Percentiles rank a stretch among this genome's conserved stretches.
Conservation (phyloP, 306 rosid genomes). For the Argentina anserina region DNA sequence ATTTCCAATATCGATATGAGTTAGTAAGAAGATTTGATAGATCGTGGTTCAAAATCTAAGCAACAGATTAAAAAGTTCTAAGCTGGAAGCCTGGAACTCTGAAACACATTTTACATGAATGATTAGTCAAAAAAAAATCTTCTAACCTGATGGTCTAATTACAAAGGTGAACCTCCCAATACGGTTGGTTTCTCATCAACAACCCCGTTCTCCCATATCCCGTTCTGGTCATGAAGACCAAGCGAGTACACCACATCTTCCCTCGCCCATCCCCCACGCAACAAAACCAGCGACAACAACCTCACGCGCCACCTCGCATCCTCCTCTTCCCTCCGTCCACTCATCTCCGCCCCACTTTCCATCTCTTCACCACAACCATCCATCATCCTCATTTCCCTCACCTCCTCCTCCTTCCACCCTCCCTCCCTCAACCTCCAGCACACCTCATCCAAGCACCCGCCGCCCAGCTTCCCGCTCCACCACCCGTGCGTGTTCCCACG, state of each 20-base stretch:
- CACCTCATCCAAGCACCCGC: conserved; percentile 50
- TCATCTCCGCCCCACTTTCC: neutral
- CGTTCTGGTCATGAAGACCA: conserved; percentile 26
- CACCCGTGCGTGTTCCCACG: conserved; percentile 22
- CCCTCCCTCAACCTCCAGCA: conserved; percentile 59
- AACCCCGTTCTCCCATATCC: neutral
- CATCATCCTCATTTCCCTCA: conserved; percentile 71
- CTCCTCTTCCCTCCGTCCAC: conserved; percentile 10
- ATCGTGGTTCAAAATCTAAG: no score
- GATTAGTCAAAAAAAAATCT: neutral
- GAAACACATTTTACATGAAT: neutral
- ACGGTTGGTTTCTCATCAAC: neutral
- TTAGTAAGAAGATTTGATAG: no score
- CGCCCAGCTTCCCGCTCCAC: conserved; percentile 37
- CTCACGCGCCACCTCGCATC: conserved; percentile 40
- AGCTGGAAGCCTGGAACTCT: no score
- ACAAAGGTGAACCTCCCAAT: neutral
- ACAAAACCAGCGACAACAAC: conserved; percentile 33
- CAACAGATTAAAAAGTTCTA: no score
- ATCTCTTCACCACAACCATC: conserved; percentile 28
- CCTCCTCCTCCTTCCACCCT: conserved; percentile 87
- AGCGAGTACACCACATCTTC: conserved; percentile 75
- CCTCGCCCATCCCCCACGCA: conserved; percentile 86
- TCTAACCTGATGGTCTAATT: neutral
- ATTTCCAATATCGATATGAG: no score